Conservation (phyloP, 257 asterid genomes). For the Nicotiana sylvestris region DNA sequence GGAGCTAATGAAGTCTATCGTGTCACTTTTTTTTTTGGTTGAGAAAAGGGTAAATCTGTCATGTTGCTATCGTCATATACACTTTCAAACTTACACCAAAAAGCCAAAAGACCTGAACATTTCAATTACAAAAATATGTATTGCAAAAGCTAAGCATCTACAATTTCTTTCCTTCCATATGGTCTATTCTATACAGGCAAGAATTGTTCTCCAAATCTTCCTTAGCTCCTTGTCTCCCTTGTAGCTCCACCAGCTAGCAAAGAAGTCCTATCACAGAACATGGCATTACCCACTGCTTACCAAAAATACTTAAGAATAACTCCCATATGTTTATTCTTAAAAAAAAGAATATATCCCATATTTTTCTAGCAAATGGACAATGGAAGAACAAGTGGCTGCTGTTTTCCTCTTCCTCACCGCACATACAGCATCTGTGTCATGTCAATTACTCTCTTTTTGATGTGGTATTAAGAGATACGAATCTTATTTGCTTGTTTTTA, state of each 20-base stretch:
- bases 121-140: background rate
- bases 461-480: background rate
- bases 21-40: too few relatives aligned
- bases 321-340: background rate
- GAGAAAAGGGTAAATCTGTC: background rate
- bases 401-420: background rate
- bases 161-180: background rate
- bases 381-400: slow-evolving; percentile 1
- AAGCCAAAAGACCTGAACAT: background rate
- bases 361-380: background rate
- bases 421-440: background rate
- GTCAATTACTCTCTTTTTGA: background rate
- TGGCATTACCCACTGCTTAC: background rate
- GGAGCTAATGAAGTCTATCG: background rate
- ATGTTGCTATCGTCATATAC: background rate
- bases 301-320: background rate
- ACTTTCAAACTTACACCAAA: background rate
- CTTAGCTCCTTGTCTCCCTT: background rate
- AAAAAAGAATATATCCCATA: background rate
- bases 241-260: background rate
- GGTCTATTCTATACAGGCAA: background rate
- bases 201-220: background rate
- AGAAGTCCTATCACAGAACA: background rate
- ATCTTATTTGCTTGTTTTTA: background rate
- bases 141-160: background rate